Conservation (phyloP, 2,329 filamentous ascomycete genomes). For the Madurella fahalii region DNA sequence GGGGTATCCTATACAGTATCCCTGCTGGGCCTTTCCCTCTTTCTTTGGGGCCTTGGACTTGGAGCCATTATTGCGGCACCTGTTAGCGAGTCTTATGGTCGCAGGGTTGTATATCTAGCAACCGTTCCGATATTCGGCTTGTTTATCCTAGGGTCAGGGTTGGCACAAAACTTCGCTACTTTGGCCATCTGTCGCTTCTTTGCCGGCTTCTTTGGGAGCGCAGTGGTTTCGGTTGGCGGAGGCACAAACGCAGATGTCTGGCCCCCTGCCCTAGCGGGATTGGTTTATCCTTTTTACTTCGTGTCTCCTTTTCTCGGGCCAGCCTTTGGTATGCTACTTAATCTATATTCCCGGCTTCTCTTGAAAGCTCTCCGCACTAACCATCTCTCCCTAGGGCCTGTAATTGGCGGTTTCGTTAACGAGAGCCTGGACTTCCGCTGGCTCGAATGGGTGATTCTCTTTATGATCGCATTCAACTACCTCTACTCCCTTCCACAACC, state of each 20-base stretch:
- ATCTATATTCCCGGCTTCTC: too few species aligned
- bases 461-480: conserved; percentile 36
- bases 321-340: conserved; percentile 5
- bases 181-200: conserved; percentile 37
- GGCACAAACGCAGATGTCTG: conserved; percentile 30
- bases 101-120: conserved; percentile 6
- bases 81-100: conserved; percentile 12
- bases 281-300: conserved; percentile 11
- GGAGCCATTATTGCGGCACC: conserved; percentile 15
- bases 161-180: conserved; percentile 12
- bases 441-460: conserved; percentile 41
- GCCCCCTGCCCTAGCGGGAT: neutral
- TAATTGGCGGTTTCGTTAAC: conserved; percentile 41
- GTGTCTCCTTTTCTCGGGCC: conserved; percentile 13
- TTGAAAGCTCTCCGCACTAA: neutral
- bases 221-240: conserved; percentile 28
- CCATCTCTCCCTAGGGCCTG: conserved; percentile 27
- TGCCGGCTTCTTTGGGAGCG: conserved; percentile 30
- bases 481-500: conserved; percentile 37
- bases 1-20: conserved; percentile 6
- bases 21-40: conserved; percentile 14
- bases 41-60: conserved; percentile 11
- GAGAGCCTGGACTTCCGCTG: conserved; percentile 40
- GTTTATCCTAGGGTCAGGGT: conserved; percentile 8
- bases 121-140: conserved; percentile 10